phyloP scores from a whole-genome alignment of 148 eudicot genomes.

The Chenopodium formosanum region DNA sequence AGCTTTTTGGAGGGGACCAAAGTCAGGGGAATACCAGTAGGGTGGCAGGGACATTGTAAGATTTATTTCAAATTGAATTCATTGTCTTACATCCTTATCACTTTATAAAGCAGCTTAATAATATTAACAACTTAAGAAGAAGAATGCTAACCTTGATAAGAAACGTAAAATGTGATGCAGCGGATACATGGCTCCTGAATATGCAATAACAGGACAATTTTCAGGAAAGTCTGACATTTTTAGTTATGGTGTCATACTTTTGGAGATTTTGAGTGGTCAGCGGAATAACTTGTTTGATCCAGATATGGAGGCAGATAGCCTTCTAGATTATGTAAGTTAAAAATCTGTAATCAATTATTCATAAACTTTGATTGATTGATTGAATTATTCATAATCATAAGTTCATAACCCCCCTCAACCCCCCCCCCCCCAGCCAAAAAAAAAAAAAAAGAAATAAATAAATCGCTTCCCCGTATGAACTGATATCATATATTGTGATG shows the following conservation, averaged over 20 bases:
- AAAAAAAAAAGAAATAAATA: too few relatives aligned
- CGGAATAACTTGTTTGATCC: slow-evolving; percentile 10
- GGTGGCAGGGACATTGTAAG: slow-evolving; percentile 32
- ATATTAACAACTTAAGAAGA: too few relatives aligned
- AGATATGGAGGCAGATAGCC: slow-evolving; percentile 14
- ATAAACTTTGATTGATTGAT: neutral
- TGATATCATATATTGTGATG: neutral
- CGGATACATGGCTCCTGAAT: slow-evolving; percentile 90
- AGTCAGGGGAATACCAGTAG: slow-evolving; percentile 58
- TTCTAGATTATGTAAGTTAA: slow-evolving; percentile 16
- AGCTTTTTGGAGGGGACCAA: slow-evolving; percentile 61
- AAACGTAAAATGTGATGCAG: slow-evolving; percentile 28
- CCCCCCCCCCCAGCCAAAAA: too few relatives aligned
- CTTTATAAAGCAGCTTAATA: neutral
- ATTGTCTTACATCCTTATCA: too few relatives aligned
- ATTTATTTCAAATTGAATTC: neutral
- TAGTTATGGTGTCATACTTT: slow-evolving; percentile 62
- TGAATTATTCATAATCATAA: too few relatives aligned
- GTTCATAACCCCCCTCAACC: too few relatives aligned
- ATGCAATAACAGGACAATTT: slow-evolving; percentile 58
- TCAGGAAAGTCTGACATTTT: slow-evolving; percentile 79
- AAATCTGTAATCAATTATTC: neutral
- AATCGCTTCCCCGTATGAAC: too few relatives aligned
- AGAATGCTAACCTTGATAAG: too few relatives aligned
- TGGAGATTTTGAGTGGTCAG: slow-evolving; percentile 55